A percentile compares a stretch with the other conserved stretches of the same genome.
Evolutionary conservation across 163 green algal species (phyloP).

Genomic region (Scenedesmus sp.): DNA sequence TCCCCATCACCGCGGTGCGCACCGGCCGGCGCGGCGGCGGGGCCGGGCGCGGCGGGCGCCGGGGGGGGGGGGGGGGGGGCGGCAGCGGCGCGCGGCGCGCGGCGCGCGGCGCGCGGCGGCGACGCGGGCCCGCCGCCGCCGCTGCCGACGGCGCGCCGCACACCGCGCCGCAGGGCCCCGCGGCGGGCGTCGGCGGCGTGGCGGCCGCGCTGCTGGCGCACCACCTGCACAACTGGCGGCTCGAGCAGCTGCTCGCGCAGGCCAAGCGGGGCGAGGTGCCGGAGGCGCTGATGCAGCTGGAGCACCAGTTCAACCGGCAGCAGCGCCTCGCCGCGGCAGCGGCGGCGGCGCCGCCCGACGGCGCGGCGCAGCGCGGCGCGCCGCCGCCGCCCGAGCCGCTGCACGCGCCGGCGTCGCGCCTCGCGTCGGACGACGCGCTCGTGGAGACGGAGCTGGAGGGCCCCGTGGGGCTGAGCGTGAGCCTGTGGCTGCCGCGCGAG

Average conservation of each 20-base stretch:
- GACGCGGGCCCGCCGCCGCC: no score
- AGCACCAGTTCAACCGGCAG: conserved; percentile 13
- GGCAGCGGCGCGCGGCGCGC: no score
- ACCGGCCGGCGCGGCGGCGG: neutral
- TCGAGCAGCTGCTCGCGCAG: conserved; percentile 20
- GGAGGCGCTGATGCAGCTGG: neutral
- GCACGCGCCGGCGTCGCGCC: no score
- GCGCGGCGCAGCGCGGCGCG: neutral
- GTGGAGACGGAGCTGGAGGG: conserved; percentile 12
- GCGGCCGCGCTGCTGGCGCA: conserved; percentile 39
- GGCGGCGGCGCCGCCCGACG: neutral
- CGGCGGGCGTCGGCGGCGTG: conserved; percentile 41
- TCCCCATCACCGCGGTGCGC: conserved; percentile 34
- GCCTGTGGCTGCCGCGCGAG: conserved; percentile 10
- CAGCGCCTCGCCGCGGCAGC: neutral
- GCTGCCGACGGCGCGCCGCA: no score
- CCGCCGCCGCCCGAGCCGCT: neutral
- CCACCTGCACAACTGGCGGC: conserved; percentile 33
- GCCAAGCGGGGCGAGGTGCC: neutral
- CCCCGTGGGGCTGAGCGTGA: neutral
- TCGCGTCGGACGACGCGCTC: neutral
- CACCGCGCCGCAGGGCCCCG: no score
- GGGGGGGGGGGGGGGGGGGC: neutral
- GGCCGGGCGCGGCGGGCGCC: neutral
- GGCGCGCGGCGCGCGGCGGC: neutral